A percentile compares a stretch with the other conserved stretches of the same genome.
Conservation (phyloP, 2,329 filamentous ascomycete genomes). For the Rhynchosporium agropyri region DNA sequence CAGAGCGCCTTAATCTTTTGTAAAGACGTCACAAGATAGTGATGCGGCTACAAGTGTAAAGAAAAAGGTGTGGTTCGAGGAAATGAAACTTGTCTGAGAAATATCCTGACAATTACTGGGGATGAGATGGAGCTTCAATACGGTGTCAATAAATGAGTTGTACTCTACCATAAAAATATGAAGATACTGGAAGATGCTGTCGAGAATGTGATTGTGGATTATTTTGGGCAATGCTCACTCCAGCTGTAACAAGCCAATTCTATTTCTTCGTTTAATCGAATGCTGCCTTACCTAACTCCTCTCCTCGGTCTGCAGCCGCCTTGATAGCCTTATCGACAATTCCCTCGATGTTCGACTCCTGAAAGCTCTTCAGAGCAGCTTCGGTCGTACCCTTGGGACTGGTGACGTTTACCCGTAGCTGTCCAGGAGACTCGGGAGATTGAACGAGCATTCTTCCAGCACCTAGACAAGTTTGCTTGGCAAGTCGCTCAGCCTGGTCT, state of each 20-base stretch:
- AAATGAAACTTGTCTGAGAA: not conserved
- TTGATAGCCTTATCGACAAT: slow-evolving; percentile 19
- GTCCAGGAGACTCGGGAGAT: slow-evolving; percentile 15
- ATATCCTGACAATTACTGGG: not conserved
- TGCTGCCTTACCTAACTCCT: slow-evolving; percentile 16
- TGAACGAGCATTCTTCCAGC: slow-evolving; percentile 20
- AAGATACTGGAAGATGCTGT: no score
- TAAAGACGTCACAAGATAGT: not conserved
- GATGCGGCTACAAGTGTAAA: not conserved
- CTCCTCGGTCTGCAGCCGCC: slow-evolving; percentile 18
- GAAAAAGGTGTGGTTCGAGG: not conserved
- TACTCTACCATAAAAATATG: not conserved
- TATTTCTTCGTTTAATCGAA: not conserved
- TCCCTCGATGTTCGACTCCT: slow-evolving; percentile 13
- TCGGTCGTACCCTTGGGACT: slow-evolving; percentile 20
- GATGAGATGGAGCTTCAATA: not conserved
- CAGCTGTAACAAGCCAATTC: not conserved
- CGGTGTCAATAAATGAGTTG: not conserved
- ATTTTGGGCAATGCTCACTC: no score
- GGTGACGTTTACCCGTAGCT: slow-evolving; percentile 19
- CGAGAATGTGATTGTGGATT: not conserved
- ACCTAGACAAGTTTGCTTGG: slow-evolving; percentile 21
- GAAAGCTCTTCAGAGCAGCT: slow-evolving; percentile 20
- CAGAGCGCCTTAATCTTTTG: not conserved
- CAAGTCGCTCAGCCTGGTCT: slow-evolving; percentile 20